Base-by-base conservation (phyloP, 768 basidiomycete species). In the Phallus indusiatus region DNA sequence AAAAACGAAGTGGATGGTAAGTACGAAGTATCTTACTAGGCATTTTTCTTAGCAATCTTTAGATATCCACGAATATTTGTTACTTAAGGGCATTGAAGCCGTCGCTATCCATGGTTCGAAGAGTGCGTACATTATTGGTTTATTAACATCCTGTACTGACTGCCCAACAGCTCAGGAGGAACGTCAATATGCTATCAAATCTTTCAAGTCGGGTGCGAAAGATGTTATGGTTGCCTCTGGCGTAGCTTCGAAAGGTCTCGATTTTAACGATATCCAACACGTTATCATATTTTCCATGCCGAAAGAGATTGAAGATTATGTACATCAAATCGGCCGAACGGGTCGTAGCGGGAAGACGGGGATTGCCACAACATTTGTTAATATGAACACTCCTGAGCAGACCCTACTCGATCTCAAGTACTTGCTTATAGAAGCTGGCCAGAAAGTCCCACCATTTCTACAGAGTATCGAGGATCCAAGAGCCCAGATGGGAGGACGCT, bases 201-300 rank as follows among this genome's bases (percentile, higher is more conserved):
- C 96, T 0, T 99, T 99, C 78, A 98, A 98, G 70, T 84, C 88
- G 1, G 96, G 96, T 24, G 90, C 85, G 47, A 99, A 99, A 69
- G 96, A 99, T 71, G 95, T 98, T 52, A 98, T 98, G 96, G 96
- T 99, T 33, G 96, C 96, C 2, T 97, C 94, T 2, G 86, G 94
- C 33, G 93, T 99, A 24, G 96, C 95, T 1, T 96, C 93, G 42
- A 98, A 99, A 71, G 96, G 96, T 28, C 82, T 99, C 61, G 96
- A 99, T 72, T 99, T 99, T 73, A 94, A 89, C 71, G 96, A 98
- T 67, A 95, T 99, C 60, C 94, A 97, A 66, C 96, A 97, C 70
- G 94, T 98, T 68, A 97, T 99, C 72, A 98, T 97, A 62, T 99
- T 94, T 71, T 86, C 90, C 33, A 98, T 99, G 96, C 96, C 96